A percentile compares a stretch with the other conserved stretches of the same genome.
Conservation (phyloP, 192 early-diverging fungal species). For the Coemansia guatemalensis region DNA sequence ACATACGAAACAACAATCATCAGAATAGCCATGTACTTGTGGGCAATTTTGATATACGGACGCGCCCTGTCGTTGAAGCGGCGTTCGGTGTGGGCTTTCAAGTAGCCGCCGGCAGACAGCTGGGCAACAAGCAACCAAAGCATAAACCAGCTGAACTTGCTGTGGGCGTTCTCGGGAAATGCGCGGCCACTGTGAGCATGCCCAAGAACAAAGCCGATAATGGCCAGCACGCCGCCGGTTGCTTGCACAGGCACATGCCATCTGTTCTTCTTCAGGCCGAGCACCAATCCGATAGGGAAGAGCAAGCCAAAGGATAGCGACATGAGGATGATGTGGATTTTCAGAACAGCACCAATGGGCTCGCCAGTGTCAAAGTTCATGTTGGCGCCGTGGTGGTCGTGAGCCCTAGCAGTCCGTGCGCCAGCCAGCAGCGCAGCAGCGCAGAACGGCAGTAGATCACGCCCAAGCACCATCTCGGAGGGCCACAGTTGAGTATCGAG, state of each 20-base stretch:
- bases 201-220: slow-evolving; percentile 59
- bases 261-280: slow-evolving; percentile 57
- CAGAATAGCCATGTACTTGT: slow-evolving; percentile 55
- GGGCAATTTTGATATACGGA: slow-evolving; percentile 50
- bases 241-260: slow-evolving; percentile 68
- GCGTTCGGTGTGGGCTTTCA: slow-evolving; percentile 60
- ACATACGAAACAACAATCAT: slow-evolving; percentile 62
- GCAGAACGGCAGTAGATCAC: slow-evolving; percentile 1
- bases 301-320: slow-evolving; percentile 46
- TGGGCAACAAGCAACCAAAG: slow-evolving; percentile 57
- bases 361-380: slow-evolving; percentile 52
- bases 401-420: slow-evolving; percentile 11
- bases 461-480: not conserved
- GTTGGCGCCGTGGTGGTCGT: slow-evolving; percentile 51
- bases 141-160: slow-evolving; percentile 62
- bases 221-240: slow-evolving; percentile 46
- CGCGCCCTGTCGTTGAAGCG: slow-evolving; percentile 57
- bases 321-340: slow-evolving; percentile 52
- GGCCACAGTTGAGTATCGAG: not conserved
- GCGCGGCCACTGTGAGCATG: slow-evolving; percentile 63
- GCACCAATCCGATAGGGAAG: slow-evolving; percentile 57
- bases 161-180: slow-evolving; percentile 65
- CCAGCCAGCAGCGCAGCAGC: slow-evolving; percentile 11
- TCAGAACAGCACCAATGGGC: slow-evolving; percentile 46
- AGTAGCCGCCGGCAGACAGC: slow-evolving; percentile 57